Base-by-base conservation (phyloP, 192 early-diverging fungal genomes). In the Dispira parvispora region DNA sequence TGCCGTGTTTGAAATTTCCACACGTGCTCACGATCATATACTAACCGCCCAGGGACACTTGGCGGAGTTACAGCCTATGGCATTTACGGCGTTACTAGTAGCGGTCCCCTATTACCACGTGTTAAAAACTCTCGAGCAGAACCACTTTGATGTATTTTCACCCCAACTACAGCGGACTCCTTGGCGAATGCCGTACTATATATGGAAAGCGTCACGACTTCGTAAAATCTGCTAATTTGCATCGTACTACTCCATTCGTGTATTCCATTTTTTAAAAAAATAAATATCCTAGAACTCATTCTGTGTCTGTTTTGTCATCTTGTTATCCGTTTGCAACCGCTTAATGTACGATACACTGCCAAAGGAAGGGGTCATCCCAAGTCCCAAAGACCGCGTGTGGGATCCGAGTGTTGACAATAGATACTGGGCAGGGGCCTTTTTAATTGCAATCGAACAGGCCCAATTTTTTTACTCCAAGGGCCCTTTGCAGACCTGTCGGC, bases 1-100 rank as follows among this genome's bases (percentile, higher is more conserved):
- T 20, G 47, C 62, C 26, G 47, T 50, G n/a, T 50, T 62, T 23
- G 62, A 62, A 32, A 32, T 62, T 25, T 44, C 62, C 45, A 62
- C 62, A 16, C 47, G 45, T 13, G 62, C 62, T 11, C 45, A 50
- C 21, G 62, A 62, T 26, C 62, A 62, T 3, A 10, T 62, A 14
- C n/a, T 62, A 26, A 62, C 62, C 11, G 45, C 47, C 62, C 45
- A 62, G 62, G 18, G 25, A 14, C 62, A 62, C 28, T 11, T 50
- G 10, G 10, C 11, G n/a, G 32, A 62, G 11, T 11, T 21, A 21
- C 62, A 14, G 10, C 20, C 46, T 9, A 1, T 5, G 8, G 11
- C 43, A 3, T 16, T 38, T 21, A 23, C 45, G 11, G 45, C 47
- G 45, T 18, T 50, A 3, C 16, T 62, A 20, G 18, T 21, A 3